Base-by-base conservation (phyloP, 1,284 basidiomycete genomes). In the Mycena citricolor region DNA sequence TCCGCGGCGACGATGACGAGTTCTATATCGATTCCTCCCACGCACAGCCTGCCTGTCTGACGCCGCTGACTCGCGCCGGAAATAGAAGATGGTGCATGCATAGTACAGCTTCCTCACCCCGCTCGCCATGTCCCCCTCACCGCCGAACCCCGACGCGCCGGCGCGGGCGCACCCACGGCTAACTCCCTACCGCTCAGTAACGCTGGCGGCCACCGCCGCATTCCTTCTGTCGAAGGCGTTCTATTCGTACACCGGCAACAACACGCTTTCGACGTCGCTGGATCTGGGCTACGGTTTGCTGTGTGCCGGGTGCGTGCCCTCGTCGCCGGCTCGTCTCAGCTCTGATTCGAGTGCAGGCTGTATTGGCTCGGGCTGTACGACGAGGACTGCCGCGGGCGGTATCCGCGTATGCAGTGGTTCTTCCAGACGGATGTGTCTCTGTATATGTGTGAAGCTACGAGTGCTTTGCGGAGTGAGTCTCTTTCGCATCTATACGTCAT, bases 271-370 rank as follows among this genome's bases (percentile, higher is more conserved):
- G 4, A 59, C 54, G 19, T 59, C 61, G 8, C 24, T 63, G 17
- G 61, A 64, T 41, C 62, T 59, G 61, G 24, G 61, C 11, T 61
- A 58, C 41, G 58, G 60, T 2, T 57, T 64, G 14, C 37, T 58
- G 14, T n/a, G 53, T 57, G 2, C 60, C 58, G 43, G 39, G 31
- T n/a, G 23, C 11, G 44, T 45, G 32, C 39, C 37, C 14, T 7
- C 17, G 20, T n/a, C n/a, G n/a, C n/a, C n/a, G 11, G 22, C 12
- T 32, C 19, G 20, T 39, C 11, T 3, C 23, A 45, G 44, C n/a
- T n/a, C n/a, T n/a, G n/a, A n/a, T n/a, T n/a, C n/a, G n/a, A n/a
- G n/a, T n/a, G n/a, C n/a, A n/a, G n/a, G n/a, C n/a, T 45, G 12
- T 40, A 35, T n/a, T 45, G 44, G 44, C 32, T 45, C 16, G 44